Evolutionary conservation across 2,329 filamentous ascomycete species (phyloP).

Genomic region (Aspergillus sp.): DNA sequence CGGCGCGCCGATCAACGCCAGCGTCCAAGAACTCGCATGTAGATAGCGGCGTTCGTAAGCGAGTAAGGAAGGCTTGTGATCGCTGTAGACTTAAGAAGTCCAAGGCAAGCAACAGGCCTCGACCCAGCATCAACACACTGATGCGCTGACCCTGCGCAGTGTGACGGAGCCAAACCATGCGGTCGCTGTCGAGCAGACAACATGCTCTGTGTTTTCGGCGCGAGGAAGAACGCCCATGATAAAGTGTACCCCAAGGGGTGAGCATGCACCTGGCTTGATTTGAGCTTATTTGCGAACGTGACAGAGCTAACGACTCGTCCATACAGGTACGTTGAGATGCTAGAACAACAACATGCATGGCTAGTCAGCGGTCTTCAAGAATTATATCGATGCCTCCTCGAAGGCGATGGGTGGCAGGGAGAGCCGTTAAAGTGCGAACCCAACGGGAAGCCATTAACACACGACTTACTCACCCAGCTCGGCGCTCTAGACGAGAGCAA

Average conservation of each 20-base stretch:
- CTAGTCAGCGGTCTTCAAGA: slow-evolving; percentile 62
- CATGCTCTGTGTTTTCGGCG: slow-evolving; percentile 64
- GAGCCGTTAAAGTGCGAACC: slow-evolving; percentile 50
- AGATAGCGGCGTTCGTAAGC: slow-evolving; percentile 55
- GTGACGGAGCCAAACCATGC: slow-evolving; percentile 63
- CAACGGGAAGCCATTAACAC: slow-evolving; percentile 60
- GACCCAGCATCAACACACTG: slow-evolving; percentile 15
- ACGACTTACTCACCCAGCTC: slow-evolving; percentile 62
- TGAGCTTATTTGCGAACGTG: slow-evolving; percentile 3
- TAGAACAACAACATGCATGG: slow-evolving; percentile 65
- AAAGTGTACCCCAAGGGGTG: slow-evolving; percentile 69
- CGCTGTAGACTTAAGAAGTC: slow-evolving; percentile 66
- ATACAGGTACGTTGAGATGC: slow-evolving; percentile 63
- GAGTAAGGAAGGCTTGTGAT: slow-evolving; percentile 67
- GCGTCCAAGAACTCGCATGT: slow-evolving; percentile 42
- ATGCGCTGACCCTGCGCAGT: slow-evolving; percentile 40
- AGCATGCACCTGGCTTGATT: slow-evolving; percentile 27
- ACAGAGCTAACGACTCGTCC: neutral
- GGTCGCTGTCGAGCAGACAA: slow-evolving; percentile 64
- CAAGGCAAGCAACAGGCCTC: slow-evolving; percentile 49
- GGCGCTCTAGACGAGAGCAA: slow-evolving; percentile 56
- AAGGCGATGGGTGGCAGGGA: slow-evolving; percentile 58
- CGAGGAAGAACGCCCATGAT: slow-evolving; percentile 65
- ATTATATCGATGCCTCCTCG: slow-evolving; percentile 55
- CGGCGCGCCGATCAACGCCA: slow-evolving; percentile 41